Conservation (phyloP, 169 alveolate genomes). For the Cryptosporidium ryanae region DNA sequence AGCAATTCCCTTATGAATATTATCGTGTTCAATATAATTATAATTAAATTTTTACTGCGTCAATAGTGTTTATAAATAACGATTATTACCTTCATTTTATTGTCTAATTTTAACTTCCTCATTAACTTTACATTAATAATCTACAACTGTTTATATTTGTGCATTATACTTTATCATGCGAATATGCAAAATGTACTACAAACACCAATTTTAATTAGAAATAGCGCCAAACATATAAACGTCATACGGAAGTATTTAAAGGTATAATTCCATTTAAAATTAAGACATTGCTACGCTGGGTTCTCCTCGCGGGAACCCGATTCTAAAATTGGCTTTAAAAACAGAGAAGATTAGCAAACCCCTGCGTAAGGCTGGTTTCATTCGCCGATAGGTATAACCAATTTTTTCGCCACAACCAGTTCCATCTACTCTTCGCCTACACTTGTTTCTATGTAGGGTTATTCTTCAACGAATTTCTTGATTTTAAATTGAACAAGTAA, state of each 20-base stretch:
- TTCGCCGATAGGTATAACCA: conserved; percentile 76
- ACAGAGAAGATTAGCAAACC: conserved; percentile 77
- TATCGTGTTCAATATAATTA: too few species aligned
- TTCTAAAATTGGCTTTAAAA: conserved; percentile 76
- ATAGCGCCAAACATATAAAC: conserved; percentile 19
- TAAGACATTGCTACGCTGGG: not conserved
- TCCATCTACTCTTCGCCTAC: too few species aligned
- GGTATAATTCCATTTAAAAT: conserved; percentile 24
- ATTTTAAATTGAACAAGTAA: not conserved
- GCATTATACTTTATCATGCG: not conserved
- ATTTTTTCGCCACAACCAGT: conserved; percentile 7
- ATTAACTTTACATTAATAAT: not conserved
- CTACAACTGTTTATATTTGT: not conserved
- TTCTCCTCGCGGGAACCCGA: conserved; percentile 72
- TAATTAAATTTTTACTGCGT: too few species aligned
- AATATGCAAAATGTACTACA: not conserved
- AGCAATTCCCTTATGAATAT: conserved; percentile 13
- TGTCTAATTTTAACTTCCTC: too few species aligned
- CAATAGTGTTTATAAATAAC: too few species aligned
- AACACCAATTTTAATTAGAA: not conserved
- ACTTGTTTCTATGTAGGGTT: not conserved
- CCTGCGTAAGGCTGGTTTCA: conserved; percentile 78
- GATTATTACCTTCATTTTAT: too few species aligned
- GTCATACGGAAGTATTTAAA: conserved; percentile 33
- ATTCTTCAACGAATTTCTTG: not conserved